Conservation (phyloP, 352 stramenopile species). For the Globisporangium iwayamae region DNA sequence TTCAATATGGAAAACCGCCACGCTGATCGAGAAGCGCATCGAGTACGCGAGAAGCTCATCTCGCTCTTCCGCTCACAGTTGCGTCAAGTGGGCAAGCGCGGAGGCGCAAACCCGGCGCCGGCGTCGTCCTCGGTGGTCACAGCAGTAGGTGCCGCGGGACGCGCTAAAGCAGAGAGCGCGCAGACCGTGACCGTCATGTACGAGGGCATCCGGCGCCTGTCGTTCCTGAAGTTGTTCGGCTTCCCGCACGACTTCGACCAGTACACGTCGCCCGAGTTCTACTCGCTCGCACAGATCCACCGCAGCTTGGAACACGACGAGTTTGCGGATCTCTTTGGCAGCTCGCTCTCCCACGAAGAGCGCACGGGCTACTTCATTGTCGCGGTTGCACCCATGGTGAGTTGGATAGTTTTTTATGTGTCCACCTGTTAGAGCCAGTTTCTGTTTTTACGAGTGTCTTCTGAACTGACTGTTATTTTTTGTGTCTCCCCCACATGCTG, state of each 20-base stretch:
- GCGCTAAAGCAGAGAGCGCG: constrained; percentile 12
- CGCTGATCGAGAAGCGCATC: constrained; percentile 46
- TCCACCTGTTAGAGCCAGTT: background rate
- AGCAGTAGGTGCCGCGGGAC: constrained; percentile 3
- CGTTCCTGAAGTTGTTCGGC: constrained; percentile 62
- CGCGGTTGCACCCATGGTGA: constrained; percentile 56
- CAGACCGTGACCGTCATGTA: constrained; percentile 35
- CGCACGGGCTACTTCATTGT: constrained; percentile 64
- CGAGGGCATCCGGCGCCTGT: constrained; percentile 54
- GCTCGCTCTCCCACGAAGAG: constrained; percentile 62
- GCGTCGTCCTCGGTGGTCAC: background rate
- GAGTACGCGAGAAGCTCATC: constrained; percentile 45
- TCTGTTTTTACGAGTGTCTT: background rate
- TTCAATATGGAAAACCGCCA: constrained; percentile 55
- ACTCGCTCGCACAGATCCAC: constrained; percentile 34
- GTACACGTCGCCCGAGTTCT: constrained; percentile 51
- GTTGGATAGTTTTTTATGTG: constrained; percentile 8
- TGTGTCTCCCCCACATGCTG: background rate
- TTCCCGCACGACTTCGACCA: constrained; percentile 48
- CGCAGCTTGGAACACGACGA: constrained; percentile 46
- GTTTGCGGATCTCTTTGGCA: constrained; percentile 67
- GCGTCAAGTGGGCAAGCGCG: constrained; percentile 35
- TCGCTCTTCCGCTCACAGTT: constrained; percentile 43
- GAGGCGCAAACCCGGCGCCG: constrained; percentile 17
- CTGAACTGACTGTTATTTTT: background rate